A percentile compares a stretch with the other conserved stretches of the same genome.
Conservation (phyloP, 2,329 filamentous ascomycete species). For the Xylaria arbuscula region DNA sequence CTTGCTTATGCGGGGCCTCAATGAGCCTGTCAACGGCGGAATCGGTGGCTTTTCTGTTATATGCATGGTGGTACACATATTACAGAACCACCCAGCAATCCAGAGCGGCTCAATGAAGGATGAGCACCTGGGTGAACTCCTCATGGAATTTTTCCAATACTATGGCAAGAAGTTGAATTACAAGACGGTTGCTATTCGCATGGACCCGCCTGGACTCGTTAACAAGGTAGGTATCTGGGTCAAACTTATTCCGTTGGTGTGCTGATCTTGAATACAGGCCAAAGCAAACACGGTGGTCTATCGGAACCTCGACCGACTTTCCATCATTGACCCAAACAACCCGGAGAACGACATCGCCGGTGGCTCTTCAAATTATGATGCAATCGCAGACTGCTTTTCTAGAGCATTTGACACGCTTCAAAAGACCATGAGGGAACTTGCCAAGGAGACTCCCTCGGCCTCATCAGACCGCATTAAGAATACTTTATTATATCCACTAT, state of each 20-base stretch:
- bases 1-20: slow-evolving; percentile 86
- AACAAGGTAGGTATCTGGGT: slow-evolving; percentile 66
- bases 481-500: slow-evolving; percentile 77
- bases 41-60: slow-evolving; percentile 95
- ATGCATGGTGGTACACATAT: slow-evolving; percentile 88
- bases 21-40: slow-evolving; percentile 91
- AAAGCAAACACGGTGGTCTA: slow-evolving; percentile 62
- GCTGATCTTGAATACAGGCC: slow-evolving; percentile 51
- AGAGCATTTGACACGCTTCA: slow-evolving; percentile 69
- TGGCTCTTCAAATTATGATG: slow-evolving; percentile 76
- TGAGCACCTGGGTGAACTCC: slow-evolving; percentile 77
- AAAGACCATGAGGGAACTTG: slow-evolving; percentile 66
- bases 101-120: slow-evolving; percentile 69
- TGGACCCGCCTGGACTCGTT: slow-evolving; percentile 79
- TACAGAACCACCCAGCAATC: slow-evolving; percentile 81
- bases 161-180: slow-evolving; percentile 88
- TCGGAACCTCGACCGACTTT: slow-evolving; percentile 74
- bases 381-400: slow-evolving; percentile 77
- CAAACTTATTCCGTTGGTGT: background rate
- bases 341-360: slow-evolving; percentile 88
- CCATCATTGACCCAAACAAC: slow-evolving; percentile 93
- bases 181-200: slow-evolving; percentile 74
- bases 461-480: slow-evolving; percentile 44
- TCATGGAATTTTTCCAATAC: slow-evolving; percentile 89
- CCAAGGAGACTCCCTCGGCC: slow-evolving; percentile 47